Evolutionary conservation across 1,284 basidiomycete species (phyloP).

Genomic region (Rhodotorula sp.): DNA sequence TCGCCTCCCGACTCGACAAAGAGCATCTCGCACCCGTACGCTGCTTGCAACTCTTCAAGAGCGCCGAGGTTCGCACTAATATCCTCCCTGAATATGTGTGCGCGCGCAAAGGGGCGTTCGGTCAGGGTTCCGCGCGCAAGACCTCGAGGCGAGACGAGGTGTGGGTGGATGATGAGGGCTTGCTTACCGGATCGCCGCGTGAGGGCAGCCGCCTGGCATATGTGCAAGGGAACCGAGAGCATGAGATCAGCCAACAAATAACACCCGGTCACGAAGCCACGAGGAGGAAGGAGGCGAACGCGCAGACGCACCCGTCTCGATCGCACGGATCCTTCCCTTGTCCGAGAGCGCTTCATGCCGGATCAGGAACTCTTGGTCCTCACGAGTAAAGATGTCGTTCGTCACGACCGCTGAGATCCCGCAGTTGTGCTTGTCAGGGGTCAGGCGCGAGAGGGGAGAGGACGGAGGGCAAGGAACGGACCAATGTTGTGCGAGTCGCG

Average conservation of each 20-base stretch:
- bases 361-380: constrained; percentile 97
- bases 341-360: constrained; percentile 81
- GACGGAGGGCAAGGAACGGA: constrained; percentile 47
- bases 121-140: not conserved
- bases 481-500: constrained; percentile 86
- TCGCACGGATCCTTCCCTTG: constrained; percentile 79
- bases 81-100: constrained; percentile 65
- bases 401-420: constrained; percentile 72
- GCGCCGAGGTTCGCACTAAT: constrained; percentile 96
- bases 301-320: constrained; percentile 67
- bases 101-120: constrained; percentile 13
- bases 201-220: constrained; percentile 74
- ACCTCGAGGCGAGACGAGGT: not conserved
- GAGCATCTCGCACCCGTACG: constrained; percentile 53
- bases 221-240: not conserved
- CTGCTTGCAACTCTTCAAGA: constrained; percentile 90
- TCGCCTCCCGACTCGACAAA: constrained; percentile 66
- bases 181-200: constrained; percentile 73
- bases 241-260: not conserved
- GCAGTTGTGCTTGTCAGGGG: not conserved
- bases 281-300: too few relatives aligned
- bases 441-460: not conserved
- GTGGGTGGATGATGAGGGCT: not conserved
- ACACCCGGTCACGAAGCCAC: too few relatives aligned
- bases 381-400: constrained; percentile 92